Percentiles rank a stretch among this genome's conserved stretches.
Evolutionary conservation across 305 asterid species (phyloP).

Genomic region (Fraxinus dipetala): DNA sequence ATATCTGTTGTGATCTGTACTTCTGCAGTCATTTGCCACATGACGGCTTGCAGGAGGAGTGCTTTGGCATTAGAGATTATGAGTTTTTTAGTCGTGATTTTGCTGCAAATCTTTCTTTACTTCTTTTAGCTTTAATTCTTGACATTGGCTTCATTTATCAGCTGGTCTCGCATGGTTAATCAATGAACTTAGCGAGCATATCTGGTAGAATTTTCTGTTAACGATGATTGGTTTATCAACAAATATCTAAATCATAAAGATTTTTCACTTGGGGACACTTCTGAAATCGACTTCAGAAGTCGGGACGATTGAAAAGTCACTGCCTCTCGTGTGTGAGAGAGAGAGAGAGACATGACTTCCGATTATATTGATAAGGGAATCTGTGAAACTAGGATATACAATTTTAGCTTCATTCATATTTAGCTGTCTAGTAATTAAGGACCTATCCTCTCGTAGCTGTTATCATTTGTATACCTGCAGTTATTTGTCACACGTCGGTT

Average conservation of each 20-base stretch:
- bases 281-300: slow-evolving; percentile 58
- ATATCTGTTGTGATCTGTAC: slow-evolving; percentile 7
- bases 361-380: slow-evolving; percentile 19
- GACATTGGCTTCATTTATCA: neutral
- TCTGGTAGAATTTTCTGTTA: neutral
- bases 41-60: neutral
- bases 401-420: neutral
- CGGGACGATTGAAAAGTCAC: slow-evolving; percentile 27
- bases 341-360: slow-evolving; percentile 33
- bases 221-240: neutral
- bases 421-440: neutral
- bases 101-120: neutral
- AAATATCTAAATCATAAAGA: neutral
- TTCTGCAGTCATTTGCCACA: neutral
- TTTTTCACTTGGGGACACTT: slow-evolving; percentile 52
- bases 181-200: neutral
- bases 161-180: neutral
- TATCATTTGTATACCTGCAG: neutral
- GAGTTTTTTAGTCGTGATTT: neutral
- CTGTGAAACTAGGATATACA: neutral
- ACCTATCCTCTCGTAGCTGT: neutral
- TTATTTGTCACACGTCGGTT: neutral
- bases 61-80: neutral
- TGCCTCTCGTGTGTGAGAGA: slow-evolving; percentile 24
- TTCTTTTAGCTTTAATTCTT: neutral